These are phyloP conservation scores for Begonia loranthoides DNA, from an alignment of 306 rosid species.

Conservation along the genomic window DNA sequence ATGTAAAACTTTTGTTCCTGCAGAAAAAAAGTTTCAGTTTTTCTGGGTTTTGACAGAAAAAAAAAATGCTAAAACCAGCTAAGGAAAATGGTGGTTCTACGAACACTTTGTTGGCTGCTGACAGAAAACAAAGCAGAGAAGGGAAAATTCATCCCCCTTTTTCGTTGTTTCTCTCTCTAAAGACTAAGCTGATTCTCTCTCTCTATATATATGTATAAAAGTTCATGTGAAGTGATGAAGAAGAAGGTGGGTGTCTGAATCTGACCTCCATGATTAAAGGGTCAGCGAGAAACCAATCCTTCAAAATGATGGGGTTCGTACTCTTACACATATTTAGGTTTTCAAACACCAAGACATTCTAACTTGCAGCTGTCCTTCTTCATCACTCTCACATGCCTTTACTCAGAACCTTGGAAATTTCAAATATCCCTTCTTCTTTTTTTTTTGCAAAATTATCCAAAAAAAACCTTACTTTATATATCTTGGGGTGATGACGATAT, in stretches of 20 bases:
- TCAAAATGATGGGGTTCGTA: conserved; percentile 18
- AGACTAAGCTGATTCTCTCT: not conserved
- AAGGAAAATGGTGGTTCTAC: too few species aligned
- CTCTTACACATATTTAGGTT: conserved; percentile 17
- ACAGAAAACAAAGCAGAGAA: too few species aligned
- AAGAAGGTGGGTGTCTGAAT: conserved; percentile 12
- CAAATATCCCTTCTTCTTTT: not conserved
- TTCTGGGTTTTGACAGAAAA: too few species aligned
- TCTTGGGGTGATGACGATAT: too few species aligned
- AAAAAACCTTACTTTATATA: not conserved
- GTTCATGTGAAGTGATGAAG: conserved; percentile 24
- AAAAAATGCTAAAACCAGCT: too few species aligned
- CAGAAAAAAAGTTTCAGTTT: too few species aligned
- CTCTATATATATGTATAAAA: not conserved
- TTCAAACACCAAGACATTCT: conserved; percentile 34
- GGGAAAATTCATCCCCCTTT: too few species aligned
- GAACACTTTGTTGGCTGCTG: too few species aligned
- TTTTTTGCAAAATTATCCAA: not conserved
- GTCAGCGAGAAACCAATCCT: conserved; percentile 22
- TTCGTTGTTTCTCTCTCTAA: too few species aligned
- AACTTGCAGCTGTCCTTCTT: conserved; percentile 13
- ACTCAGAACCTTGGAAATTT: conserved; percentile 6
- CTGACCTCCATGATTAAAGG: conserved; percentile 57
- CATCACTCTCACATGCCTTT: conserved; percentile 22
- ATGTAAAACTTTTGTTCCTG: too few species aligned